These are phyloP conservation scores for Pichia eremophila DNA, from an alignment of 805 yeast species.

Conservation along the genomic window DNA sequence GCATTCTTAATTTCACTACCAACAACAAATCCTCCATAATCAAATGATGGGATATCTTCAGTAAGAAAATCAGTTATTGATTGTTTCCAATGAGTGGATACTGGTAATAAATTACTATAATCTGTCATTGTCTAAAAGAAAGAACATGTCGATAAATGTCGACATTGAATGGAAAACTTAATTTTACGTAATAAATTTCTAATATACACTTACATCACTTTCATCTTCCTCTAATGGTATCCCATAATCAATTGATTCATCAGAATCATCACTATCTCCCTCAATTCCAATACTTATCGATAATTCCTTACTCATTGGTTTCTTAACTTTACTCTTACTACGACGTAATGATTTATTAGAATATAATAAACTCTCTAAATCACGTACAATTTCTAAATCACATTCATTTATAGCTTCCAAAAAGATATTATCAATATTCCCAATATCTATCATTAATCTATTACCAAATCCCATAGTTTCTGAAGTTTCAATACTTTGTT, in stretches of 20 bases:
- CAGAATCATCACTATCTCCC: not conserved
- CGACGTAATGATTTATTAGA: not conserved
- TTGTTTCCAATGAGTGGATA: constrained; percentile 72
- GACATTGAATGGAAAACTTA: too few species aligned
- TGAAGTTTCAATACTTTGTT: constrained; percentile 14
- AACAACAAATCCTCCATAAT: constrained; percentile 92
- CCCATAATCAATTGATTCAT: constrained; percentile 1
- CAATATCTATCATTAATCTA: constrained; percentile 4
- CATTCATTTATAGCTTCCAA: constrained; percentile 8
- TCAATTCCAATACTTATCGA: not conserved
- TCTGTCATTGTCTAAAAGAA: not conserved
- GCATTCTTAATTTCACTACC: constrained; percentile 68
- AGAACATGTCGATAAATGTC: too few species aligned
- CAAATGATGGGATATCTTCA: constrained; percentile 91
- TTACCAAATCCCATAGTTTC: not conserved
- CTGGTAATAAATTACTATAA: constrained; percentile 50
- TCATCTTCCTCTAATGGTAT: constrained; percentile 12
- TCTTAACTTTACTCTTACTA: not conserved
- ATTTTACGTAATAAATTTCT: too few species aligned
- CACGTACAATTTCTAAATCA: constrained; percentile 10
- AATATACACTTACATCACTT: constrained; percentile 1
- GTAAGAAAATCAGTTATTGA: constrained; percentile 65
- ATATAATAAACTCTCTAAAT: constrained; percentile 8
- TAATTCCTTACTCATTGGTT: not conserved
- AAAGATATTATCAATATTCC: constrained; percentile 1